phyloP scores from a whole-genome alignment of 2,329 filamentous ascomycete species.

The Aspergillus sp. region DNA sequence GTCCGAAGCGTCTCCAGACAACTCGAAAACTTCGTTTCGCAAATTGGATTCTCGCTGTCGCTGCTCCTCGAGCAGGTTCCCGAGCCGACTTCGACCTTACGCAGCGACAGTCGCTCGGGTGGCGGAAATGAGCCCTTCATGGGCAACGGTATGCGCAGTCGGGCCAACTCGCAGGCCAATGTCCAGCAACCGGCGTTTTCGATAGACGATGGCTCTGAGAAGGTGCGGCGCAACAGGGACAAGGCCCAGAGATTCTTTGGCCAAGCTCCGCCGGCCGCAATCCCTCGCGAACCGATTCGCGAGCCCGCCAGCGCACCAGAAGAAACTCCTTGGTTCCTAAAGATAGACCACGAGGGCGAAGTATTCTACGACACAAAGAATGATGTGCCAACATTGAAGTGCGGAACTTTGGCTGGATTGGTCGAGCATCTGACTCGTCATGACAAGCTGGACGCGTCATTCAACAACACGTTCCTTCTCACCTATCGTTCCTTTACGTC shows the following conservation, averaged over 20 bases:
- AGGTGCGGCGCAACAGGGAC: slow-evolving; percentile 39
- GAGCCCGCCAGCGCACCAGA: slow-evolving; percentile 53
- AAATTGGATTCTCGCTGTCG: slow-evolving; percentile 81
- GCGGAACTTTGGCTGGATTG: slow-evolving; percentile 78
- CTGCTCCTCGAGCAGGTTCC: slow-evolving; percentile 76
- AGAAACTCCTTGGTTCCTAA: slow-evolving; percentile 75
- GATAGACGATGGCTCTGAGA: slow-evolving; percentile 29
- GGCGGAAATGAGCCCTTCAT: slow-evolving; percentile 20
- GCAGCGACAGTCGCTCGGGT: slow-evolving; percentile 32
- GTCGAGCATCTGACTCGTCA: slow-evolving; percentile 94
- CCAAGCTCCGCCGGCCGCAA: slow-evolving; percentile 37
- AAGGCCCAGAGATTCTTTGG: slow-evolving; percentile 45
- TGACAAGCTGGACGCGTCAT: slow-evolving; percentile 88
- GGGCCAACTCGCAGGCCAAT: slow-evolving; percentile 36
- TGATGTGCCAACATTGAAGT: slow-evolving; percentile 70
- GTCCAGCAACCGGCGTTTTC: slow-evolving; percentile 38
- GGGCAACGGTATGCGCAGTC: slow-evolving; percentile 19
- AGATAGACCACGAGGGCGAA: slow-evolving; percentile 79
- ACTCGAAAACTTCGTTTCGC: slow-evolving; percentile 77
- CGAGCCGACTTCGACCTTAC: slow-evolving; percentile 43
- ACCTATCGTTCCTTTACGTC: slow-evolving; percentile 94
- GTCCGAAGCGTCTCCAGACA: slow-evolving; percentile 71
- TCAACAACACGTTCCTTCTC: slow-evolving; percentile 95
- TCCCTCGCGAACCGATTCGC: slow-evolving; percentile 30
- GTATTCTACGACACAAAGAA: slow-evolving; percentile 82